Conservation (phyloP, 2,329 filamentous ascomycete genomes). For the Aspergillus sp. region DNA sequence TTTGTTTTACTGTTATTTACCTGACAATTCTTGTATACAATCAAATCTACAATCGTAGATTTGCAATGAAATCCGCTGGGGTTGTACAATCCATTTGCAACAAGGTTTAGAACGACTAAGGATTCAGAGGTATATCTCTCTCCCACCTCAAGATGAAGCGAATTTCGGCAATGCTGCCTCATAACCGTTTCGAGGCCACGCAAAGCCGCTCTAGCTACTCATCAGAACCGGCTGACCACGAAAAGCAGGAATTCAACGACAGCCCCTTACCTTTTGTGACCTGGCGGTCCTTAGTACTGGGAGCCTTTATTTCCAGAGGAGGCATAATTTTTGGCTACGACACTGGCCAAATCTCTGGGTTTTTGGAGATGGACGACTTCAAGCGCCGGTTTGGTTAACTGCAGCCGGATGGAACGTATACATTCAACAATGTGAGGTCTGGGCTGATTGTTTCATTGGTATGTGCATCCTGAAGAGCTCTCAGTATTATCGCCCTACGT, state of each 20-base stretch:
- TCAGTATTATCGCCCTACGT: no score
- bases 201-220: conserved; percentile 3
- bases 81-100: no score
- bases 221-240: conserved; percentile 2
- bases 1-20: background rate
- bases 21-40: background rate
- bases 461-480: conserved; percentile 10
- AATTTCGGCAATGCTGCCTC: conserved; percentile 2
- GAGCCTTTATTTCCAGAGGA: conserved; percentile 45
- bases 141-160: background rate
- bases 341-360: conserved; percentile 46
- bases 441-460: conserved; percentile 45
- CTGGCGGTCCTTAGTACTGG: conserved; percentile 38
- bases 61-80: no score
- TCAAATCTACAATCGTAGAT: background rate
- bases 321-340: conserved; percentile 45
- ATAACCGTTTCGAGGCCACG: conserved; percentile 5
- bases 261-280: conserved; percentile 36
- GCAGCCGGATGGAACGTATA: conserved; percentile 28
- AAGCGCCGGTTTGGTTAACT: conserved; percentile 37
- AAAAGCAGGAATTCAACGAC: conserved; percentile 24
- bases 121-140: no score
- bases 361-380: conserved; percentile 45
- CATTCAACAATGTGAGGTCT: conserved; percentile 43
- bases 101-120: no score